Conservation (phyloP, 2,329 filamentous ascomycete genomes). For the Fusarium coffeatum region DNA sequence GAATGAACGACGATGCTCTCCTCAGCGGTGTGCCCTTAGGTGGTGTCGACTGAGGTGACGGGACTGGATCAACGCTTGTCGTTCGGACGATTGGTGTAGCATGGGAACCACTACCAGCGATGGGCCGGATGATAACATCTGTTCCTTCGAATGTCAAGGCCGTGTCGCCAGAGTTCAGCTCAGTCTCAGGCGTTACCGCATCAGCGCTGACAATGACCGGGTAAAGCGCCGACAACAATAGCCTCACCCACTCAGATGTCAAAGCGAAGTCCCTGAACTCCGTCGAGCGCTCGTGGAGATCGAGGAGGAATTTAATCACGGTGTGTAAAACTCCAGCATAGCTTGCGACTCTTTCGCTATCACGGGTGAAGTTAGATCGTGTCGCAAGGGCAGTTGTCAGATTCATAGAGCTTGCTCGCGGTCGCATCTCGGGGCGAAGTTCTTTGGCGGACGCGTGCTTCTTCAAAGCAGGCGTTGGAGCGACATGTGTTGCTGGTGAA, state of each 20-base stretch:
- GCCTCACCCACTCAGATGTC: constrained; percentile 82
- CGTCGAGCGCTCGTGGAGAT: constrained; percentile 80
- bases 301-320: constrained; percentile 81
- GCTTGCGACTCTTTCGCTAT: constrained; percentile 59
- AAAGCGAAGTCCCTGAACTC: constrained; percentile 86
- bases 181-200: constrained; percentile 82
- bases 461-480: constrained; percentile 11
- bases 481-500: constrained; percentile 57
- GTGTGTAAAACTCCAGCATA: constrained; percentile 77
- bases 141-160: constrained; percentile 86
- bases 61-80: constrained; percentile 65
- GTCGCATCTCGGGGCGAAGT: constrained; percentile 40
- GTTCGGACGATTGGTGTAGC: constrained; percentile 80
- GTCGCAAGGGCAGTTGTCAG: constrained; percentile 68
- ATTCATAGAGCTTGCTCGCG: constrained; percentile 73
- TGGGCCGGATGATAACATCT: constrained; percentile 84
- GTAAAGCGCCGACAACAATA: constrained; percentile 83
- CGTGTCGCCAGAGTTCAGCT: constrained; percentile 86
- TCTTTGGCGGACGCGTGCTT: constrained; percentile 19
- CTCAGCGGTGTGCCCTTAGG: constrained; percentile 72
- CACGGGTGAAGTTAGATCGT: constrained; percentile 52
- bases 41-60: constrained; percentile 60
- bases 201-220: constrained; percentile 90
- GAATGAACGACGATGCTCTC: constrained; percentile 89
- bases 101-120: constrained; percentile 65